Conservation (phyloP, 2,329 filamentous ascomycete genomes). For the Endoconidiophora laricicola region DNA sequence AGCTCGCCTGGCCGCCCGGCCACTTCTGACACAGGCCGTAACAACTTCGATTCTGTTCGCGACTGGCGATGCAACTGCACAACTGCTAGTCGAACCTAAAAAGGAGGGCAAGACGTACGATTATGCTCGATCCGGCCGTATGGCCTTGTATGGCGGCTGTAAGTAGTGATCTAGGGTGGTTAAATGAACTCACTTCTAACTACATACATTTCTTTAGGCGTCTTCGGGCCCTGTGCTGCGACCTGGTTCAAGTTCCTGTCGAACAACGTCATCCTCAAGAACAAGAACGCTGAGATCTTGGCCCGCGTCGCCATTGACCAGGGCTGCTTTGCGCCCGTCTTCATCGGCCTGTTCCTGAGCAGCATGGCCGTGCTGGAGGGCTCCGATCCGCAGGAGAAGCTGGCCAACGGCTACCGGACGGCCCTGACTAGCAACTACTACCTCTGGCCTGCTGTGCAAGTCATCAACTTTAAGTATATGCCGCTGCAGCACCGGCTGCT, state of each 20-base stretch:
- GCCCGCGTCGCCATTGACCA: conserved; percentile 73
- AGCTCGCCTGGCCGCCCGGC: conserved; percentile 59
- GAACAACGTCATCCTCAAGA: conserved; percentile 45
- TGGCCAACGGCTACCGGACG: conserved; percentile 50
- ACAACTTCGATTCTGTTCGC: conserved; percentile 87
- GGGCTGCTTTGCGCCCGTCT: conserved; percentile 64
- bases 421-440: conserved; percentile 73
- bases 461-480: conserved; percentile 74
- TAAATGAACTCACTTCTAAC: neutral
- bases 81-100: conserved; percentile 74
- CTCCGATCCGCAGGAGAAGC: conserved; percentile 41
- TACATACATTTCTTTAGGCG: conserved; percentile 25
- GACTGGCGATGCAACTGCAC: conserved; percentile 77
- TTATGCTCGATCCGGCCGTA: conserved; percentile 52
- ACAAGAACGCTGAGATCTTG: conserved; percentile 51
- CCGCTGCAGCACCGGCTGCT: conserved; percentile 70
- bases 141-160: conserved; percentile 68
- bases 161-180: conserved; percentile 20
- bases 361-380: conserved; percentile 77
- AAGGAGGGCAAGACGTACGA: conserved; percentile 56
- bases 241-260: conserved; percentile 75
- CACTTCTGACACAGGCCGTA: conserved; percentile 76
- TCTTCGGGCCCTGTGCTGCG: conserved; percentile 79
- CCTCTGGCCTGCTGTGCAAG: conserved; percentile 75
- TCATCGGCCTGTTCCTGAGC: conserved; percentile 65